Evolutionary conservation across 1,284 basidiomycete genomes (phyloP), one percentile per base, ranked within the genome.

Genomic region (Xerocomus minutiporus): DNA sequence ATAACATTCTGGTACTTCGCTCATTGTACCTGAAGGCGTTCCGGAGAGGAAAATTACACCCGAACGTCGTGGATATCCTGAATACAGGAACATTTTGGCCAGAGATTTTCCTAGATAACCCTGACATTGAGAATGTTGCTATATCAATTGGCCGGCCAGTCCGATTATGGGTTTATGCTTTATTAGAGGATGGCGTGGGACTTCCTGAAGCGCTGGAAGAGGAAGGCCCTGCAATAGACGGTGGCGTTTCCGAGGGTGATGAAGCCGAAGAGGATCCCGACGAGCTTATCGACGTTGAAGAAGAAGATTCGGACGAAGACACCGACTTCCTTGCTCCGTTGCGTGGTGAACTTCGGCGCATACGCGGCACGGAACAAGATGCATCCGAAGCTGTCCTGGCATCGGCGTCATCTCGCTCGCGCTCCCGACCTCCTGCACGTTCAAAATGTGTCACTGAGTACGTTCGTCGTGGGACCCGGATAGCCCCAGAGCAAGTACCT

Each of bases 101-200:
- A 5, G 73, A 75, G 32, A 63, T 83, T n/a, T 89, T 88, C 63
- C 75, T 92, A 23, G 88, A 92, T 54, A 79, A 82, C 59, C 89
- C 89, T 0, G 89, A 92, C 64, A 54, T 78, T 36, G 84, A 88
- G 65, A 80, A 77, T 1, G 81, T 84, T 7, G 71, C 78, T 9
- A 70, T 79, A 43, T 82, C 76, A 50, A 76, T 91, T 26, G 82
- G 82, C 6, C 68, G 82, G 17, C 78, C 80, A 0, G 75, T 91
- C 31, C 76, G 86, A n/a, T 63, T 72, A 43, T 86, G 83, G 82
- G 73, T 77, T 25, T 88, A 89, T 64, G 76, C 88, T 0, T 71
- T 91, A 20, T 61, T 93, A 38, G 80, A 87, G 43, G 80, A 85
- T 57, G 80, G 77, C 4, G 68, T 88, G 40, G 86, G 84, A 28